phyloP scores from a whole-genome alignment of 129 eudicot species.

The sunflower (Helianthus annuus) region DNA sequence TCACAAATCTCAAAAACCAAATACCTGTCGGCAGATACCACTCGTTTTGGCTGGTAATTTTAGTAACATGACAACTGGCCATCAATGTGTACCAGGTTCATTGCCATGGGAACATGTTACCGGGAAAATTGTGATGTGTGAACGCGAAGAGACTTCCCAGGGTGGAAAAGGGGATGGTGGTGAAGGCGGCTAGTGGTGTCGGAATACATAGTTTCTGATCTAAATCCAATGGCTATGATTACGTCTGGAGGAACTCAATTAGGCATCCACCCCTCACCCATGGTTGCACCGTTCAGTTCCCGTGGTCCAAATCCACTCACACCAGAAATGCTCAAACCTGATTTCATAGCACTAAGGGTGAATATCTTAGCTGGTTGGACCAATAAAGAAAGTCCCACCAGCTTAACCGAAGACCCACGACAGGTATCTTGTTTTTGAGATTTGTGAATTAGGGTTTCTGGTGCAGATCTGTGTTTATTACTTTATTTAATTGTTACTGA shows the following conservation, averaged over 20 bases:
- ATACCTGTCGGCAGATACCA: no score
- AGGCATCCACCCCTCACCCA: constrained; percentile 73
- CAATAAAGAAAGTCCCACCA: constrained; percentile 66
- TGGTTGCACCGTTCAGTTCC: constrained; percentile 80
- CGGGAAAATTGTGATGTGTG: constrained; percentile 84
- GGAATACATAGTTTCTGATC: constrained; percentile 52
- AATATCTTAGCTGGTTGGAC: constrained; percentile 86
- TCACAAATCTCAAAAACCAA: no score
- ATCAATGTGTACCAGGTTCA: constrained; percentile 54
- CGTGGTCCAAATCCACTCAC: constrained; percentile 83
- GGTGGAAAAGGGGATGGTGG: constrained; percentile 63
- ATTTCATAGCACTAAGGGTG: constrained; percentile 85
- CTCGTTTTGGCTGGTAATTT: background rate
- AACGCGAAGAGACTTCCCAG: constrained; percentile 53
- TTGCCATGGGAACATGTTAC: constrained; percentile 43
- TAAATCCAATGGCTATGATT: constrained; percentile 55
- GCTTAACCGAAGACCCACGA: constrained; percentile 50
- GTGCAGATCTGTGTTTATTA: constrained; percentile 1
- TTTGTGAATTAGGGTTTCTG: constrained; percentile 20
- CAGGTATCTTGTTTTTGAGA: constrained; percentile 34
- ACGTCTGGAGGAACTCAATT: constrained; percentile 54
- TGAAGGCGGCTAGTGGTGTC: constrained; percentile 65
- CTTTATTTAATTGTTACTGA: background rate
- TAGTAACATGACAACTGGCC: constrained; percentile 39
- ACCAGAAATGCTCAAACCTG: constrained; percentile 76